Conservation (phyloP, 2,329 filamentous ascomycete species). For the Cercospora sp. region DNA sequence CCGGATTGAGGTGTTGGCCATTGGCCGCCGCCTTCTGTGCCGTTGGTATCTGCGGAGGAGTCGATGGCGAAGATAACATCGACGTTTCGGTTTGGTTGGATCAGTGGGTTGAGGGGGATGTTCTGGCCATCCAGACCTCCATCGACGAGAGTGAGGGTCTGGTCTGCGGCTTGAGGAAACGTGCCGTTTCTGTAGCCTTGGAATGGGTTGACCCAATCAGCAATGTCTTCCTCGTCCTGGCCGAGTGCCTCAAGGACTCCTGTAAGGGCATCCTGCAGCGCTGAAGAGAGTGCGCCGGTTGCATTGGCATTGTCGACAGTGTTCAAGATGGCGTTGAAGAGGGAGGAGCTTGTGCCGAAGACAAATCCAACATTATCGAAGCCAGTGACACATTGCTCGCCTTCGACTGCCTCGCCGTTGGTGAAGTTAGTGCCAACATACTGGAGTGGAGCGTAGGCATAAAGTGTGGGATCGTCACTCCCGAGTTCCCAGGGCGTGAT, state of each 20-base stretch:
- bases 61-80: constrained; percentile 83
- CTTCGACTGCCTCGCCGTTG: constrained; percentile 56
- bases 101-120: constrained; percentile 74
- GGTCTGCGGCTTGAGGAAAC: constrained; percentile 57
- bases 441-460: constrained; percentile 68
- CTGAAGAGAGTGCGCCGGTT: constrained; percentile 38
- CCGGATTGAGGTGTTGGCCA: constrained; percentile 36
- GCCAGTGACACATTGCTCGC: constrained; percentile 67
- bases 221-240: constrained; percentile 67
- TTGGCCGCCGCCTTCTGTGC: constrained; percentile 45
- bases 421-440: constrained; percentile 74
- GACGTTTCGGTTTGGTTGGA: constrained; percentile 68
- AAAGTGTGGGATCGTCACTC: constrained; percentile 70
- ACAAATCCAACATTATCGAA: constrained; percentile 82
- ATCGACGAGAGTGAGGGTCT: constrained; percentile 69
- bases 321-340: constrained; percentile 79
- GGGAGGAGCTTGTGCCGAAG: constrained; percentile 80
- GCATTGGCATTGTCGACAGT: constrained; percentile 55
- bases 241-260: constrained; percentile 59
- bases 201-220: constrained; percentile 79
- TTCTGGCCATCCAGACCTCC: constrained; percentile 78
- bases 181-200: constrained; percentile 60
- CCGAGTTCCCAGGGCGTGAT: constrained; percentile 81
- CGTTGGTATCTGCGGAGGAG: constrained; percentile 68
- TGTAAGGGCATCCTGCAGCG: constrained; percentile 53